phyloP scores from a whole-genome alignment of 1,284 basidiomycete genomes.

The Sporisorium sorghi region DNA sequence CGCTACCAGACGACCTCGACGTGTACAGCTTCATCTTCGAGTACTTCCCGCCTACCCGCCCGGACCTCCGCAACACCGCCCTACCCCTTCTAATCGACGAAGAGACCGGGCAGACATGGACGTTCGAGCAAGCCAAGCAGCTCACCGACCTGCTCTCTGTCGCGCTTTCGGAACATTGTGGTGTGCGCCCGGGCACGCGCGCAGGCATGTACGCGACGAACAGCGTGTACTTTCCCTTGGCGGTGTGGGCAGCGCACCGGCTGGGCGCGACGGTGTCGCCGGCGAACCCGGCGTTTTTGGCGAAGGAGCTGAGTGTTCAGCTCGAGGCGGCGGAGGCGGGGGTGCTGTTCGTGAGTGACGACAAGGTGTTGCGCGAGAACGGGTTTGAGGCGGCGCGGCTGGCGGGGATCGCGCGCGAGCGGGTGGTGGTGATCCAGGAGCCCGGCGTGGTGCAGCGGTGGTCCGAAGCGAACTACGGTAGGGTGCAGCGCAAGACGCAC shows the following conservation, averaged over 20 bases:
- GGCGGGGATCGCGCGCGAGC: slow-evolving; percentile 73
- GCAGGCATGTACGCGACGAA: slow-evolving; percentile 57
- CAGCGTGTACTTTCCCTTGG: slow-evolving; percentile 76
- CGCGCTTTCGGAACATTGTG: slow-evolving; percentile 27
- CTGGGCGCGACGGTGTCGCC: slow-evolving; percentile 80
- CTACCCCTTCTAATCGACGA: slow-evolving; percentile 60
- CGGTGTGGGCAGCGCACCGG: slow-evolving; percentile 80
- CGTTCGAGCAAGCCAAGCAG: slow-evolving; percentile 51
- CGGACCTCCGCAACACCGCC: slow-evolving; percentile 52
- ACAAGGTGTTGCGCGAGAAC: slow-evolving; percentile 69
- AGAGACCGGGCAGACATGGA: slow-evolving; percentile 47
- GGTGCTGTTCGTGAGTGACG: slow-evolving; percentile 76
- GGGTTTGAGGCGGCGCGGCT: slow-evolving; percentile 74
- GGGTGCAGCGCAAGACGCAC: slow-evolving; percentile 48
- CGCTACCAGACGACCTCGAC: slow-evolving; percentile 54
- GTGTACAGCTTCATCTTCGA: slow-evolving; percentile 58
- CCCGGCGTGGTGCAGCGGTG: slow-evolving; percentile 42
- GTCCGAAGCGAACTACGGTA: slow-evolving; percentile 43
- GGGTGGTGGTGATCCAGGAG: slow-evolving; percentile 49
- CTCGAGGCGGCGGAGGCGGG: slow-evolving; percentile 73
- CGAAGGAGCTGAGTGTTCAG: slow-evolving; percentile 74
- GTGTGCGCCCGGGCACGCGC: slow-evolving; percentile 37
- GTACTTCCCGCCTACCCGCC: slow-evolving; percentile 54
- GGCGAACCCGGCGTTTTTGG: slow-evolving; percentile 79
- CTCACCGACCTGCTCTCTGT: slow-evolving; percentile 50